Evolutionary conservation across 169 alveolate species (phyloP).

Genomic region (Plasmodium inui): DNA sequence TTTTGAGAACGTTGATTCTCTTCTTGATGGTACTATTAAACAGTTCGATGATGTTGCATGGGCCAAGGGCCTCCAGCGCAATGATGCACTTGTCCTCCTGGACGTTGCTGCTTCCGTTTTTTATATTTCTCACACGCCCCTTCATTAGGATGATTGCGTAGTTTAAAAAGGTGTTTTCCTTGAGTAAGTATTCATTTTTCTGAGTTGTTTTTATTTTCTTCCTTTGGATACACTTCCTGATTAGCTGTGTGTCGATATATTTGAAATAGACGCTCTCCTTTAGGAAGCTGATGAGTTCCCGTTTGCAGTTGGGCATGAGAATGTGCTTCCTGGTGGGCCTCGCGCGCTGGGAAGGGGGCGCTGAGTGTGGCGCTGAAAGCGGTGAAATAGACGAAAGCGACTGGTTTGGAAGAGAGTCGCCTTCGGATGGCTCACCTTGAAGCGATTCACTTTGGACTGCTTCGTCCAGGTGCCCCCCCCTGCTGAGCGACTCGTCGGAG

Average conservation of each 20-base stretch:
- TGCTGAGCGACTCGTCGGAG: slow-evolving; percentile 20
- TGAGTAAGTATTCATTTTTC: slow-evolving; percentile 35
- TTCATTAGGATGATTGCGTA: slow-evolving; percentile 62
- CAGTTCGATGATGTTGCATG: slow-evolving; percentile 62
- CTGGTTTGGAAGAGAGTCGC: background rate
- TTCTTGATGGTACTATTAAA: slow-evolving; percentile 61
- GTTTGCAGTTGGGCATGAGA: slow-evolving; percentile 4
- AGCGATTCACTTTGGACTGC: background rate
- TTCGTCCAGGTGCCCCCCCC: background rate
- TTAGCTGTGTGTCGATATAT: slow-evolving; percentile 54
- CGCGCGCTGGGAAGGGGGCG: background rate
- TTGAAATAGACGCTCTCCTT: slow-evolving; percentile 53
- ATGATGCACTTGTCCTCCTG: slow-evolving; percentile 27
- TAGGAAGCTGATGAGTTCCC: slow-evolving; percentile 25
- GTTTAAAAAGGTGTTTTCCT: slow-evolving; percentile 60
- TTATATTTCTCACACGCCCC: slow-evolving; percentile 44
- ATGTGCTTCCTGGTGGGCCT: background rate
- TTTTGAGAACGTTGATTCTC: slow-evolving; percentile 39
- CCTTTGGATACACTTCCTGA: slow-evolving; percentile 16
- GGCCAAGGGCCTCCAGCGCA: slow-evolving; percentile 72
- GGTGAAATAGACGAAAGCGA: background rate
- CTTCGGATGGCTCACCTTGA: background rate
- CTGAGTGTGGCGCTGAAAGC: too few species aligned
- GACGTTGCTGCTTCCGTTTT: background rate
- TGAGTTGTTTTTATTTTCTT: slow-evolving; percentile 22